Conservation (phyloP, 306 rosid species). For the Parietaria judaica region DNA sequence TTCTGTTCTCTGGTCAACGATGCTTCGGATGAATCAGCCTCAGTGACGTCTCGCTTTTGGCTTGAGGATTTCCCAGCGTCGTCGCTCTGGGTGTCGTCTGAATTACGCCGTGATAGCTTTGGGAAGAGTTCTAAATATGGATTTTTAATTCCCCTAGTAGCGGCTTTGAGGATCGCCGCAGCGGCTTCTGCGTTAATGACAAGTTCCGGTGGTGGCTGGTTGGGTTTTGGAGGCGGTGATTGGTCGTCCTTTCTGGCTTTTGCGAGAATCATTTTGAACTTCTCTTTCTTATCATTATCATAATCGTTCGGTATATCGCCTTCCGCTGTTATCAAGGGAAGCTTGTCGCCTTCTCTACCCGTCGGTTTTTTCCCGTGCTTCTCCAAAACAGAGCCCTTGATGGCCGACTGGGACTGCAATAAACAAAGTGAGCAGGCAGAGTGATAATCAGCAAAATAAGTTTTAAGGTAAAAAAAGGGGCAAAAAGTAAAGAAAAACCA, state of each 20-base stretch:
- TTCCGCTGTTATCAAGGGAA: conserved; percentile 35
- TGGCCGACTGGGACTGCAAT: conserved; percentile 37
- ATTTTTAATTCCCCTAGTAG: conserved; percentile 58
- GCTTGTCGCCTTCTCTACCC: conserved; percentile 28
- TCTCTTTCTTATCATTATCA: conserved; percentile 56
- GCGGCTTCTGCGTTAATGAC: conserved; percentile 50
- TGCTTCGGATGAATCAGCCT: conserved; percentile 80
- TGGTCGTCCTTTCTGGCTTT: conserved; percentile 58
- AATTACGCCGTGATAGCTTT: conserved; percentile 39
- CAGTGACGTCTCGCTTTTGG: conserved; percentile 51
- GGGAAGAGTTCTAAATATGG: conserved; percentile 38
- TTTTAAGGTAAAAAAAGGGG: too few relatives aligned
- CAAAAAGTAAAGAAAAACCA: neutral
- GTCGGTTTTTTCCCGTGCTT: conserved; percentile 42
- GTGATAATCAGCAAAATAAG: too few relatives aligned
- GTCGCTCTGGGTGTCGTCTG: conserved; percentile 36
- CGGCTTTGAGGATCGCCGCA: conserved; percentile 86
- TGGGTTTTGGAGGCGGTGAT: conserved; percentile 37
- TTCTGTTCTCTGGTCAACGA: conserved; percentile 64
- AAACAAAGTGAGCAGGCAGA: neutral
- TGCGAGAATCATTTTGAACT: conserved; percentile 58
- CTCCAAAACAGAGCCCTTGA: conserved; percentile 34
- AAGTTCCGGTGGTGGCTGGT: conserved; percentile 31
- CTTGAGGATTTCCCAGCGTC: conserved; percentile 40
- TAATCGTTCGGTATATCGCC: conserved; percentile 38